These are phyloP conservation scores for Pisolithus microcarpus DNA, from an alignment of 768 basidiomycete species.

Conservation along the genomic window DNA sequence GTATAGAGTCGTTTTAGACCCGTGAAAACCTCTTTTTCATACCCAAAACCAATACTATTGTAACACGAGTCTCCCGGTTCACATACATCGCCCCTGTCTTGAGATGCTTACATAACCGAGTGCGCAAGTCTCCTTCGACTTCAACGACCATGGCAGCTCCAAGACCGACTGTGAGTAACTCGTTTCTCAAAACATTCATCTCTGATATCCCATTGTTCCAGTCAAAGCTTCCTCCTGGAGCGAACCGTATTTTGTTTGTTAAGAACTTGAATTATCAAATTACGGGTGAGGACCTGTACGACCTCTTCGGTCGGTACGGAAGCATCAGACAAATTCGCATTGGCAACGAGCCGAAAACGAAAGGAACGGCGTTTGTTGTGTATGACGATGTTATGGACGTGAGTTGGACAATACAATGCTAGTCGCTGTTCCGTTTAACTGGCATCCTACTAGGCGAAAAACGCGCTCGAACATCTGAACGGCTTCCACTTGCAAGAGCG, in stretches of 20 bases:
- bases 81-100: neutral
- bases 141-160: conserved; percentile 48
- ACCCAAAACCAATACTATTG: too few species aligned
- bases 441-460: conserved; percentile 65
- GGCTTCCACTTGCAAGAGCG: conserved; percentile 98
- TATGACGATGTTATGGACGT: conserved; percentile 97
- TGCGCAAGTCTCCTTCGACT: neutral
- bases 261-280: conserved; percentile 92
- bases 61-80: too few species aligned
- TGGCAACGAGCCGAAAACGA: conserved; percentile 86
- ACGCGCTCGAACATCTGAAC: conserved; percentile 92
- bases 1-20: too few species aligned
- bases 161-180: conserved; percentile 52
- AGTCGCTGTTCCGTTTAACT: conserved; percentile 6
- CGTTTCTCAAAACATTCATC: neutral
- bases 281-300: conserved; percentile 90
- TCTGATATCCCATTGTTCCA: conserved; percentile 20
- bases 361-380: conserved; percentile 94
- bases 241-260: conserved; percentile 87
- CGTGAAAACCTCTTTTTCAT: too few species aligned
- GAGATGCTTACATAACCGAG: neutral
- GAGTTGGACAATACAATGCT: conserved; percentile 21
- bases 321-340: conserved; percentile 93
- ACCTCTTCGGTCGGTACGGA: conserved; percentile 96
- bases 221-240: conserved; percentile 87